Evolutionary conservation across 2,329 filamentous ascomycete genomes (phyloP), one percentile per base, ranked within the genome.

Genomic region (Colletotrichum tofieldiae): DNA sequence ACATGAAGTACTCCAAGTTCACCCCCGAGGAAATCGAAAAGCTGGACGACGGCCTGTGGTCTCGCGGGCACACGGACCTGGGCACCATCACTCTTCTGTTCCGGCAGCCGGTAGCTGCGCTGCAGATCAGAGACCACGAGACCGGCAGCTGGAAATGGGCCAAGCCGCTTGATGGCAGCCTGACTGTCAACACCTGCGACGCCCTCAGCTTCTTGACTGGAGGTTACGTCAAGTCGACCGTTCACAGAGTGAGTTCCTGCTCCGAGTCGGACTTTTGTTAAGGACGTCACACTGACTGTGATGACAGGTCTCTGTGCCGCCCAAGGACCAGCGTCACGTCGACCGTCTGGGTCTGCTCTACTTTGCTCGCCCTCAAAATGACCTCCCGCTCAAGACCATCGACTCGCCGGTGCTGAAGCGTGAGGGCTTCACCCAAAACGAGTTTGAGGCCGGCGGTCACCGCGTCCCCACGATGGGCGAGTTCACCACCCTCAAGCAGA

Each of bases 1-100:
- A 91, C 77, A 91, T 91, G 88, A 83, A 87, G 60, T 91, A 91
- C 72, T 83, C 84, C 11, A 84, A 85, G 0, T 86, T 88, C 45
- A 84, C 81, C 0, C 77, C 82, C 0, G 84, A 87, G n/a, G 84
- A 88, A 32, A 86, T 86, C 68, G 82, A 82, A 39, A 81, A 81
- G 49, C 81, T 83, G 1, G 84, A 84, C 0, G 79, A 82, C 26
- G 79, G 78, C 0, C 79, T 88, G 0, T 86, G 86, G 74, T 81
- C 82, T 0, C 80, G 81, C 0, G 88, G 88, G 0, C 88, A 91
- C 75, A 90, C 88, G 0, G 89, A 91, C 72, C 79, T 90, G 0
- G 88, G 88, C 0, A 86, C 86, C 0, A 81, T 90, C 0, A 90
- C 89, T 0, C 79, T 91, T 3, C 82, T 91, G 0, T 90, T 91